These are phyloP conservation scores for Acorus gramineus DNA, from an alignment of 106 monocot genomes.

Conservation along the genomic window DNA sequence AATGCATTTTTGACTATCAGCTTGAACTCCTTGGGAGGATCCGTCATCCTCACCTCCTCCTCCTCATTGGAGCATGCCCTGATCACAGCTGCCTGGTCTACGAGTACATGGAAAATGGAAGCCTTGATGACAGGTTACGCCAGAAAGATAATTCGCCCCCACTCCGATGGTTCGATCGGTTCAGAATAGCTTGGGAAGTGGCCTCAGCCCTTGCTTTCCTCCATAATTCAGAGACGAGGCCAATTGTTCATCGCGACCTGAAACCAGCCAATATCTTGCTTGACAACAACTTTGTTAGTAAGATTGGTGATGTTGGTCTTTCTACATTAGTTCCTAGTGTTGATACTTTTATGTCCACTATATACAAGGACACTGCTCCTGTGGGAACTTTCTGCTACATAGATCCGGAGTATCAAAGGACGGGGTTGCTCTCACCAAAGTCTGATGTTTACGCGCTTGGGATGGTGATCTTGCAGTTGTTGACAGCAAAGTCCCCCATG, in stretches of 20 bases:
- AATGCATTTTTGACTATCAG: slow-evolving; percentile 20
- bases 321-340: slow-evolving; percentile 40
- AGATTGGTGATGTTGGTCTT: slow-evolving; percentile 80
- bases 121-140: slow-evolving; percentile 53
- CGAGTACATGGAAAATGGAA: slow-evolving; percentile 89
- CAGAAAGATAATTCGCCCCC: slow-evolving; percentile 30
- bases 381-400: slow-evolving; percentile 81
- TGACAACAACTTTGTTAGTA: slow-evolving; percentile 50
- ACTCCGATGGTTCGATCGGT: slow-evolving; percentile 56
- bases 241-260: slow-evolving; percentile 76
- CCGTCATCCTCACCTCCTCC: slow-evolving; percentile 60
- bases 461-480: slow-evolving; percentile 58
- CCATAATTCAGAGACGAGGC: slow-evolving; percentile 55
- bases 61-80: slow-evolving; percentile 68
- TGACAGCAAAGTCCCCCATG: slow-evolving; percentile 63
- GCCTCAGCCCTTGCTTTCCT: slow-evolving; percentile 60
- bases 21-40: slow-evolving; percentile 65
- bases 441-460: slow-evolving; percentile 76
- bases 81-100: slow-evolving; percentile 66
- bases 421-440: slow-evolving; percentile 44
- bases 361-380: slow-evolving; percentile 51
- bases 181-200: slow-evolving; percentile 60
- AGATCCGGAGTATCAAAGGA: slow-evolving; percentile 83
- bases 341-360: slow-evolving; percentile 16
- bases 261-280: slow-evolving; percentile 86